phyloP scores from a whole-genome alignment of 2,329 filamentous ascomycete species.

The Beauveria rudraprayagi region DNA sequence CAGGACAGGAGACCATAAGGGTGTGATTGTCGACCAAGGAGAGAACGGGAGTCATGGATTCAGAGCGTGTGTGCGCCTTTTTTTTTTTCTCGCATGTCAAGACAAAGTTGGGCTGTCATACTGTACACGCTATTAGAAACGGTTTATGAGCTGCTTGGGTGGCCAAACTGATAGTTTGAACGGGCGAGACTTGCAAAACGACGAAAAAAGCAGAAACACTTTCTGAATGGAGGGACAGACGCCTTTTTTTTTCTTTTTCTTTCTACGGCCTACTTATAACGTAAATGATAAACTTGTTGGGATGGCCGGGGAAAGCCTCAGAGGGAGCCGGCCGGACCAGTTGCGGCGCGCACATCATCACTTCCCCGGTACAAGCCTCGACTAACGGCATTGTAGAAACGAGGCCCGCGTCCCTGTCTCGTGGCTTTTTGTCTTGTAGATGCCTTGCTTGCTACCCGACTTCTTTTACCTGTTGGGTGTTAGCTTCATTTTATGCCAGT shows the following conservation, averaged over 20 bases:
- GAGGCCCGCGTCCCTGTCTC: background rate
- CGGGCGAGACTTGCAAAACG: background rate
- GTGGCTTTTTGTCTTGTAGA: background rate
- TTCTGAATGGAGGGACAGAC: background rate
- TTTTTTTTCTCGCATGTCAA: background rate
- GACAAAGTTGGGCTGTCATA: background rate
- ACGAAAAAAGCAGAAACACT: background rate
- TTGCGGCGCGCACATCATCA: background rate
- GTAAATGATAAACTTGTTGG: too few relatives aligned
- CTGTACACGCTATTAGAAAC: background rate
- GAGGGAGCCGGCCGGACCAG: background rate
- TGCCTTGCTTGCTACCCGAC: too few relatives aligned
- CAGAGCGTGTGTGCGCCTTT: background rate
- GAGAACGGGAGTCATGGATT: background rate
- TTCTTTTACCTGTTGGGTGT: too few relatives aligned
- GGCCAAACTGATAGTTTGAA: background rate
- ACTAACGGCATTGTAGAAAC: background rate
- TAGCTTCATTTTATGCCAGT: too few relatives aligned
- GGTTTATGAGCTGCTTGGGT: background rate
- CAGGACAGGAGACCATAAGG: too few relatives aligned
- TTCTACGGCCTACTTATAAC: too few relatives aligned
- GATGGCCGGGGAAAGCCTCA: background rate
- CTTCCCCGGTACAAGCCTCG: too few relatives aligned
- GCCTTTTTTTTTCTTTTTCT: too few relatives aligned
- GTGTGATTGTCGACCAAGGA: too few relatives aligned